Evolutionary conservation across 768 basidiomycete genomes (phyloP), one percentile per base, ranked within the genome.

Genomic region (Hirschioporus abietinus): DNA sequence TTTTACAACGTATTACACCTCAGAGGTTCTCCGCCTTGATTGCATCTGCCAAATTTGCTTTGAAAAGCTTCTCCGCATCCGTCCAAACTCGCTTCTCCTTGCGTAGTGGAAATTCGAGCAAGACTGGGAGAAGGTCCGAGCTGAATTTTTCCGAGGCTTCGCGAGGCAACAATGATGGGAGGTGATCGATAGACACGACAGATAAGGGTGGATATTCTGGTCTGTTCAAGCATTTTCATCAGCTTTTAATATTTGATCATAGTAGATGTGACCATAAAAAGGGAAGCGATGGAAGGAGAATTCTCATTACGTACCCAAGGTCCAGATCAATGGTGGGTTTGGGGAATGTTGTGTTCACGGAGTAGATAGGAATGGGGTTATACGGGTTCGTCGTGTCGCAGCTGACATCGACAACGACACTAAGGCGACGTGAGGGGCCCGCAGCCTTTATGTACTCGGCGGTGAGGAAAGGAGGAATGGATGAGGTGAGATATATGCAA

Each of bases 371-470:
- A 70, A 99, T 91, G 0, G 97, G 97, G 77, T 99, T 99, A 84
- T 90, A 91, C 18, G 97, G 96, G 77, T 99, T 99, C 65, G 95
- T 99, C 24, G 96, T 99, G 77, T 99, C 97, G 81, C 97, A 99
- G 76, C 94, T 96, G 72, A 99, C 97, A 72, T 99, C 97, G 26
- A 98, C 97, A 61, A 98, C 88, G 30, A 96, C 88, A 25, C 86
- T 82, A 67, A 99, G 78, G 66, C 83, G 82, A 67, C 97, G 83
- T 20, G 78, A 71, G 65, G 80, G 77, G 25, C 95, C 94, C 15
- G 91, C 92, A 25, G 82, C 82, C n/a, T 77, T 77, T 69, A 97
- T 90, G 67, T 86, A 86, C 58, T 91, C 86, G 30, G 79, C 75
- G 4, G 88, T 88, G 63, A 97, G 67, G 77, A 98, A 99, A n/a